Base-by-base conservation (phyloP, 139 green algal species). In the Chlorokybus atmophyticus region DNA sequence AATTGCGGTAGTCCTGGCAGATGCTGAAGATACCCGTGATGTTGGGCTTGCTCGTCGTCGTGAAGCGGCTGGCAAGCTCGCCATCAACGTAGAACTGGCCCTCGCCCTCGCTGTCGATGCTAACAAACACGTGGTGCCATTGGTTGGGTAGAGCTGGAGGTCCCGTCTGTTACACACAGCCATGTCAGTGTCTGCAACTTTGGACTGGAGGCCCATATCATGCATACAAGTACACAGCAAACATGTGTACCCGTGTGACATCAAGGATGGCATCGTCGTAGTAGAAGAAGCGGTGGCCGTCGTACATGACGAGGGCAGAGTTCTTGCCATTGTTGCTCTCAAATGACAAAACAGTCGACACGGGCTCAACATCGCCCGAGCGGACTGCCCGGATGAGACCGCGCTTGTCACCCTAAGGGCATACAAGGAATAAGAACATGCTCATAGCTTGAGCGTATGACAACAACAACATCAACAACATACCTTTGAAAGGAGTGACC, bases 281-380 rank as follows among this genome's bases (percentile, higher is more conserved):
- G 57, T 64, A 64, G 57, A 57, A 64, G 27, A 64, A 55, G 44
- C 57, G 41, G 42, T 40, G 21, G 29, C 57, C 57, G 26, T 64
- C 57, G 29, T 57, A 64, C 42, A 55, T 55, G 28, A 64, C 30
- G 8, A 52, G 53, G 4, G 53, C 53, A n/a, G n/a, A n/a, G n/a
- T n/a, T n/a, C 14, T 58, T 29, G 51, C 51, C 51, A 10, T 10
- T 48, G 30, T 31, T 14, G 14, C 6, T 57, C 53, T 60, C 53
- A 32, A 60, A 60, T 8, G 53, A 21, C 32, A 60, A 5, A 5
- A 60, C 35, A 29, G 53, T 60, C 27, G 51, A 51, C 27, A 19
- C 51, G 10, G 51, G n/a, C 51, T 50, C n/a, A n/a, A n/a, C n/a
- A n/a, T n/a, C n/a, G n/a, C n/a, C n/a, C n/a, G n/a, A n/a, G n/a